Evolutionary conservation across 306 rosid genomes (phyloP).

Genomic region (Gastrolobium villosum): DNA sequence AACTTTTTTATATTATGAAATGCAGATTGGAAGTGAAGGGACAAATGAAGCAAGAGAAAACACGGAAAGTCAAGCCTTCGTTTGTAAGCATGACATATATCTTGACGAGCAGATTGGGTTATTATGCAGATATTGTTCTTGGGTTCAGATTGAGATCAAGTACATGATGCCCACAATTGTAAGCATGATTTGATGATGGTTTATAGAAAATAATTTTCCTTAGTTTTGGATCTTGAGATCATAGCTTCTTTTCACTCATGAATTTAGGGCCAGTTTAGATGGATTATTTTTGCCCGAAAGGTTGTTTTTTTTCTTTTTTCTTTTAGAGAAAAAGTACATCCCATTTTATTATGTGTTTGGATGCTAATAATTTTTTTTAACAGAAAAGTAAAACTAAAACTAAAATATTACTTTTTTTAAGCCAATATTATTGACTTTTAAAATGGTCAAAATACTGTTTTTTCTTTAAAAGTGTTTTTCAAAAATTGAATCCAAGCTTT

Average conservation of each 20-base stretch:
- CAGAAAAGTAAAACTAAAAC: too few species aligned
- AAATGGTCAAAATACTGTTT: too few species aligned
- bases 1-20: slow-evolving; percentile 26
- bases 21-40: slow-evolving; percentile 41
- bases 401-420: too few species aligned
- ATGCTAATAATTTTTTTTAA: too few species aligned
- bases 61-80: background rate
- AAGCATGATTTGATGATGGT: slow-evolving; percentile 37
- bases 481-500: too few species aligned
- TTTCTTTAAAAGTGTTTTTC: too few species aligned
- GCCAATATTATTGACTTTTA: too few species aligned
- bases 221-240: background rate
- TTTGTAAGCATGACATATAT: slow-evolving; percentile 38
- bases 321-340: too few species aligned
- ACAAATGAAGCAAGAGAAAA: background rate
- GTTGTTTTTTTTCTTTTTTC: too few species aligned
- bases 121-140: slow-evolving; percentile 41
- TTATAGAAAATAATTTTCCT: background rate
- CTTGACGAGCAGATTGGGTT: slow-evolving; percentile 50
- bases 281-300: too few species aligned
- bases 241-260: background rate
- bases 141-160: slow-evolving; percentile 26
- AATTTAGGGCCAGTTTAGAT: background rate
- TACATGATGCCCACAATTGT: slow-evolving; percentile 41
- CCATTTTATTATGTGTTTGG: too few species aligned